These are phyloP conservation scores for Clonostachys chloroleuca DNA, from an alignment of 2,329 filamentous ascomycete species.

Conservation along the genomic window DNA sequence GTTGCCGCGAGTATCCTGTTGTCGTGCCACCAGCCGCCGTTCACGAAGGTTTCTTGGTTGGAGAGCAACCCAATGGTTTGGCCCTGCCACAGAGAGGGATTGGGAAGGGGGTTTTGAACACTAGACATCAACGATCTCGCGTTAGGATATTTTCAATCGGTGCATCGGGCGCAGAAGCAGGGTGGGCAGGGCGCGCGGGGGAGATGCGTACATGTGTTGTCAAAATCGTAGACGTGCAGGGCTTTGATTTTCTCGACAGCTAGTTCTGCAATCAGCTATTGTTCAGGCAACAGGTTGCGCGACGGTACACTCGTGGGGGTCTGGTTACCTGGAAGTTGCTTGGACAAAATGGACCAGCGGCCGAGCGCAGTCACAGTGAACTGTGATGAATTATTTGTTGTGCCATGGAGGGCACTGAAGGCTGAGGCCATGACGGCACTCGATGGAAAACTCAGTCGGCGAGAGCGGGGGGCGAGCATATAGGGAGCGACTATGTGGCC, in stretches of 20 bases:
- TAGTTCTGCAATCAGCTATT: slow-evolving; percentile 17
- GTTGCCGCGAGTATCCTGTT: slow-evolving; percentile 79
- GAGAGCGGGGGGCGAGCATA: slow-evolving; percentile 15
- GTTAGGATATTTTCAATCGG: background rate
- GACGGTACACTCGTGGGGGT: background rate
- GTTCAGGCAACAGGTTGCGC: background rate
- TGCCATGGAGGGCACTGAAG: slow-evolving; percentile 28
- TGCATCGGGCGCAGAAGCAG: too few relatives aligned
- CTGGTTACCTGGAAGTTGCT: slow-evolving; percentile 60
- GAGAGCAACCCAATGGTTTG: slow-evolving; percentile 73
- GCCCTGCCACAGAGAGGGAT: slow-evolving; percentile 80
- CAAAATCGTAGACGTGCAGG: slow-evolving; percentile 95
- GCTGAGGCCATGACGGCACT: slow-evolving; percentile 31
- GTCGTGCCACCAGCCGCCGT: slow-evolving; percentile 98
- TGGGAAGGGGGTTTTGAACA: slow-evolving; percentile 89
- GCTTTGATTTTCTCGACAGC: slow-evolving; percentile 66
- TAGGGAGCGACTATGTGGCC: background rate
- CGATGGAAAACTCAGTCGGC: slow-evolving; percentile 11
- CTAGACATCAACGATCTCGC: slow-evolving; percentile 32
- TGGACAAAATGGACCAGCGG: slow-evolving; percentile 78
- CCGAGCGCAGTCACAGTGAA: slow-evolving; percentile 70
- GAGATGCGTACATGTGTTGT: slow-evolving; percentile 73
- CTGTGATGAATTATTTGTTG: slow-evolving; percentile 15
- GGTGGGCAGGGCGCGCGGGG: background rate
- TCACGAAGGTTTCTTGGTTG: slow-evolving; percentile 69